Base-by-base conservation (phyloP, 208 protist genomes). In the Leptomonas pyrrhocoris region DNA sequence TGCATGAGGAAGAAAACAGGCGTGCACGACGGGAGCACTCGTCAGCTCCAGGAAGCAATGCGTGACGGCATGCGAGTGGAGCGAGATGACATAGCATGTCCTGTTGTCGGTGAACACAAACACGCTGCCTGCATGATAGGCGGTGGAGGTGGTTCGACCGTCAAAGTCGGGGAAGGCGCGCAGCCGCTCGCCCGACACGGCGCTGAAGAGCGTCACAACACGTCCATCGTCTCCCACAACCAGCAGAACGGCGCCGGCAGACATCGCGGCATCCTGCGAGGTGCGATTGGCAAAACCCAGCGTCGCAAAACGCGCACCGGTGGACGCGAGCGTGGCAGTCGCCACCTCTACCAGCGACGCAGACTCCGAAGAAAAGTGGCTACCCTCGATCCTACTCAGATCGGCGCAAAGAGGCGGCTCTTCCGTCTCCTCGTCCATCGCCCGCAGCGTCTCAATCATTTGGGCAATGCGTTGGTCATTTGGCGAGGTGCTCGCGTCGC, bases 81-180 rank as follows among this genome's bases (percentile, higher is more conserved):
- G 62, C 4, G 68, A 72, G 13, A 83, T 30, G 25, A 63, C 42
- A 51, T 79, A 83, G 36, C 75, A 70, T 1, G 56, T 67, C 31
- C 27, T 28, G 30, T 23, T 42, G 16, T 68, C 59, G 3, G 76
- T 83, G 50, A 86, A 79, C n/a, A 83, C 54, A 15, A 72, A 58
- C 53, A 79, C 65, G 30, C 21, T 21, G 42, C 76, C 65, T 5
- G 48, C 38, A 42, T 74, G 38, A 30, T 50, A 66, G 13, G 43
- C 58, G 1, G 60, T 34, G 45, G 45, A 19, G 13, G 53, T 63
- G 18, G 79, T 73, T 40, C 53, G 56, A 13, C 58, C 60, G 5
- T 70, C 61, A 50, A 88, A 84, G 38, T 88, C 82, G 3, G 74
- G 74, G 40, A 88, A 88, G 49, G 45, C 68, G 11, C 82, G 77